phyloP scores from a whole-genome alignment of 1,284 basidiomycete genomes.

The Athelia psychrophila region DNA sequence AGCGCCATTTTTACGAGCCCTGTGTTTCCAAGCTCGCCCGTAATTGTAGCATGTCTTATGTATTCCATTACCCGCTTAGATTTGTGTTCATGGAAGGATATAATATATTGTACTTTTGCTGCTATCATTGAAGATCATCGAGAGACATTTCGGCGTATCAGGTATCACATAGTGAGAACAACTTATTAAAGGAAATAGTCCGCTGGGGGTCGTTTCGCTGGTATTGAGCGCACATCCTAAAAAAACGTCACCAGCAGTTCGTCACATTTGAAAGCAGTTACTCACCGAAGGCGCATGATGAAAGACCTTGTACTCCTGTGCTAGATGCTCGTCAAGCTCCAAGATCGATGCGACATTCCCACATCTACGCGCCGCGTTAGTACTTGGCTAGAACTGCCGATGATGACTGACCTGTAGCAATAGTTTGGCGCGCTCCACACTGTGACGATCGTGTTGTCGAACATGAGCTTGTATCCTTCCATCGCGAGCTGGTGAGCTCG shows the following conservation, averaged over 20 bases:
- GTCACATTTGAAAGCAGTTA: constrained; percentile 18
- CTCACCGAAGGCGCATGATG: constrained; percentile 72
- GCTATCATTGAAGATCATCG: not conserved
- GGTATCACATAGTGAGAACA: not conserved
- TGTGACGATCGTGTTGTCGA: constrained; percentile 93
- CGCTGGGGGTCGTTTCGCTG: constrained; percentile 85
- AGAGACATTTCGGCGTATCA: not conserved
- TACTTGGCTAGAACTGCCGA: constrained; percentile 2
- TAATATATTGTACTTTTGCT: not conserved
- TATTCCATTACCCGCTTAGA: constrained; percentile 1
- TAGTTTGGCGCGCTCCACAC: constrained; percentile 99
- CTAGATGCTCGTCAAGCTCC: constrained; percentile 87
- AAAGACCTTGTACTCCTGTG: constrained; percentile 92
- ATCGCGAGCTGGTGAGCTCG: constrained; percentile 97
- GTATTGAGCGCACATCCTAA: constrained; percentile 83
- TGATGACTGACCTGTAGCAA: constrained; percentile 79
- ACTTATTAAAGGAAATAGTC: constrained; percentile 68
- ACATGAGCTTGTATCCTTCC: constrained; percentile 99
- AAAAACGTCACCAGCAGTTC: not conserved
- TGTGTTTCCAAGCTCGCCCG: not conserved
- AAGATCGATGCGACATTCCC: constrained; percentile 94
- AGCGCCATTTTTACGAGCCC: too few species aligned
- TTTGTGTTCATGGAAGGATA: not conserved
- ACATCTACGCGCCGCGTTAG: constrained; percentile 51
- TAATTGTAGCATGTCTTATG: not conserved